Conservation (phyloP, 108 stramenopile species). For the Asterionellopsis glacialis region DNA sequence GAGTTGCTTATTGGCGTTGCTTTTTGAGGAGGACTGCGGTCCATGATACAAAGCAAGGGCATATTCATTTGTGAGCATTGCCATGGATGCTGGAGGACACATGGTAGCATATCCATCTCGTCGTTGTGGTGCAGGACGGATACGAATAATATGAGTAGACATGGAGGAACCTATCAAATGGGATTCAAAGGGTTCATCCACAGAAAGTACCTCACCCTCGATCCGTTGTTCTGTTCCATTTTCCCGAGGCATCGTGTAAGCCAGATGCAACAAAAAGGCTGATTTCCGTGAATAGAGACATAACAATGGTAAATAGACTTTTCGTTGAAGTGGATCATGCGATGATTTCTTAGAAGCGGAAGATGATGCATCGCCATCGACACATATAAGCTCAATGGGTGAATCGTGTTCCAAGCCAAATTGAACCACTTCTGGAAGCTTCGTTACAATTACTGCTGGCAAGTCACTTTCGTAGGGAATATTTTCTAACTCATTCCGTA, state of each 20-base stretch:
- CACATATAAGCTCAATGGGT: slow-evolving; percentile 54
- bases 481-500: slow-evolving; percentile 19
- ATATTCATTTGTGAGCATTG: slow-evolving; percentile 36
- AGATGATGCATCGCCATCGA: slow-evolving; percentile 29
- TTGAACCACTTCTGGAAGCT: slow-evolving; percentile 31
- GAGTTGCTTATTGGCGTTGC: too few species aligned
- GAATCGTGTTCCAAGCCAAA: slow-evolving; percentile 46
- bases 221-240: slow-evolving; percentile 10
- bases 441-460: slow-evolving; percentile 18
- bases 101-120: slow-evolving; percentile 28
- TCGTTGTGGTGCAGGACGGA: slow-evolving; percentile 56
- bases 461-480: slow-evolving; percentile 4
- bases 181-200: slow-evolving; percentile 59
- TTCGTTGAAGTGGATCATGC: neutral
- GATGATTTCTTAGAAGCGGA: neutral
- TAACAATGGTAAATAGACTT: slow-evolving; percentile 39
- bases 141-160: slow-evolving; percentile 39
- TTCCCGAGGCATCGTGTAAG: slow-evolving; percentile 13
- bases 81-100: slow-evolving; percentile 32
- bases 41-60: slow-evolving; percentile 29
- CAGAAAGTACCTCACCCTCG: slow-evolving; percentile 21
- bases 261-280: slow-evolving; percentile 56
- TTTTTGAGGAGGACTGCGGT: too few species aligned
- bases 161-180: slow-evolving; percentile 23
- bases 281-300: slow-evolving; percentile 63